Evolutionary conservation across 2,329 filamentous ascomycete genomes (phyloP).

Genomic region (Chaetomiaceae sp.): DNA sequence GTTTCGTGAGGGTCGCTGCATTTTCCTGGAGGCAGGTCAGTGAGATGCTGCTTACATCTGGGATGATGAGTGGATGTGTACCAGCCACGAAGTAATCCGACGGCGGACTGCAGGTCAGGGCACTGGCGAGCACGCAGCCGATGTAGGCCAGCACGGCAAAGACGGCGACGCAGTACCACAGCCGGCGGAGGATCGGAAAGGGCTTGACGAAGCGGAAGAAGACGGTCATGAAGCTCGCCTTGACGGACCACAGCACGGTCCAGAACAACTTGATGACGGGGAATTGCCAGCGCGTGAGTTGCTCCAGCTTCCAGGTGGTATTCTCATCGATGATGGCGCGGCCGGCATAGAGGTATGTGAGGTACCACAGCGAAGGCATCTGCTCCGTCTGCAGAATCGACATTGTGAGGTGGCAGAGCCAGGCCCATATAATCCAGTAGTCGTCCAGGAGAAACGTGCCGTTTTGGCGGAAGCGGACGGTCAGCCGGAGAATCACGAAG

Average conservation of each 20-base stretch:
- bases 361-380: conserved; percentile 3
- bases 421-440: conserved; percentile 10
- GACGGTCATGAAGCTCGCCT: conserved; percentile 11
- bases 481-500: conserved; percentile 4
- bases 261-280: conserved; percentile 16
- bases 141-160: conserved; percentile 3
- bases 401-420: conserved; percentile 4
- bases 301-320: not conserved
- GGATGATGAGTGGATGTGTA: not conserved
- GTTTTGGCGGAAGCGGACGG: conserved; percentile 7
- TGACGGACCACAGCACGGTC: conserved; percentile 10
- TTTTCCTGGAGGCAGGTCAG: not conserved
- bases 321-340: not conserved
- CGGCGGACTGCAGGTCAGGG: conserved; percentile 6
- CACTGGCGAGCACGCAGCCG: conserved; percentile 3
- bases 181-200: conserved; percentile 7
- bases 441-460: conserved; percentile 3
- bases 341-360: conserved; percentile 3
- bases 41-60: not conserved
- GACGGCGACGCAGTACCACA: conserved; percentile 10
- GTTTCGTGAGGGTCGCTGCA: conserved; percentile 3
- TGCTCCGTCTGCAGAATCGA: conserved; percentile 4
- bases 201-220: conserved; percentile 13
- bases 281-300: conserved; percentile 13
- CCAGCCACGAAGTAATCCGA: conserved; percentile 4